Evolutionary conservation across 106 monocot genomes (phyloP).

Genomic region (Dendrobium chrysotoxum): DNA sequence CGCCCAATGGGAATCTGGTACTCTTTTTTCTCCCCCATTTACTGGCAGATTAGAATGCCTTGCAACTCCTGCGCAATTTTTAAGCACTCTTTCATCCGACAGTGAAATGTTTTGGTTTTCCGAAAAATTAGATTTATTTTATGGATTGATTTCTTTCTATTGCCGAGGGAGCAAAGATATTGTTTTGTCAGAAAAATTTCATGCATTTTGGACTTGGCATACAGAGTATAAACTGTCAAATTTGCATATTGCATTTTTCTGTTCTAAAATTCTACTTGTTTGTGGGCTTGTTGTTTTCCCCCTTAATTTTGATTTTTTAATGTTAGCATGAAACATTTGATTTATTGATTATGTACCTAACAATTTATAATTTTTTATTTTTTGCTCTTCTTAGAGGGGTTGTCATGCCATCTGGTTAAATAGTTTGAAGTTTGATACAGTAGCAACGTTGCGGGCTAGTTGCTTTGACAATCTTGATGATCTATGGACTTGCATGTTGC

Average conservation of each 20-base stretch:
- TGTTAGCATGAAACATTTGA: not conserved
- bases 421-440: not conserved
- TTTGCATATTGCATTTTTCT: not conserved
- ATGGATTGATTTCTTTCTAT: not conserved
- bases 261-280: not conserved
- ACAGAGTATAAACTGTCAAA: not conserved
- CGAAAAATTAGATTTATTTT: not conserved
- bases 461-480: not conserved
- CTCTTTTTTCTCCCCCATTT: not conserved
- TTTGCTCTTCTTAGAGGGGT: not conserved
- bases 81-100: not conserved
- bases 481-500: not conserved
- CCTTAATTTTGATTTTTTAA: not conserved
- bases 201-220: not conserved
- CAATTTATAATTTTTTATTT: not conserved
- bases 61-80: not conserved
- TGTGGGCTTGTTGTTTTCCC: not conserved
- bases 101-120: not conserved
- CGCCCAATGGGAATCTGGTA: conserved; percentile 32
- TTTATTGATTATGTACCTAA: not conserved
- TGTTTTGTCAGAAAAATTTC: not conserved
- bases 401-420: not conserved
- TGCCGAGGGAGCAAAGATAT: not conserved
- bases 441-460: not conserved
- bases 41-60: not conserved